A percentile compares a stretch with the other conserved stretches of the same genome.
These are phyloP conservation scores for Tulasnella sp. DNA, from an alignment of 768 basidiomycete species.

Conservation along the genomic window DNA sequence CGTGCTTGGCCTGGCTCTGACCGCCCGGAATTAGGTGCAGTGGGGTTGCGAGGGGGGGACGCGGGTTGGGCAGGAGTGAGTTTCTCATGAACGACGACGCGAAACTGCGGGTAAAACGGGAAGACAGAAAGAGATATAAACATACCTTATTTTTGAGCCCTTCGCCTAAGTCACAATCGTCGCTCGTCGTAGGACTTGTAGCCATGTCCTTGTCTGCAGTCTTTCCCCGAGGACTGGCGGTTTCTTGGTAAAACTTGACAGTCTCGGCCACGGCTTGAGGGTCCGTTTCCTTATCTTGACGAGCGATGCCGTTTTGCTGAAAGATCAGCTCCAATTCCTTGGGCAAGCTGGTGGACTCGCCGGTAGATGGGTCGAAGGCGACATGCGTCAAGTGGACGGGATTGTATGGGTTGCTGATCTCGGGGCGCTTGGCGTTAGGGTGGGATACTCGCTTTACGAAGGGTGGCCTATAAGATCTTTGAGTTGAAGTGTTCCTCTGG, in stretches of 20 bases:
- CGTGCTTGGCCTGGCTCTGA: too few species aligned
- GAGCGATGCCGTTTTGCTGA: constrained; percentile 90
- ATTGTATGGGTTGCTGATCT: constrained; percentile 97
- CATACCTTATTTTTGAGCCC: background rate
- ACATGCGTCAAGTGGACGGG: constrained; percentile 99
- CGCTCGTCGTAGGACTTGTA: background rate
- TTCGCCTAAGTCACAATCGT: too few species aligned
- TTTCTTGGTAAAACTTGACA: constrained; percentile 95
- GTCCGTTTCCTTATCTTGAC: constrained; percentile 93
- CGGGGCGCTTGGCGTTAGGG: constrained; percentile 58
- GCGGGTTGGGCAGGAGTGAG: constrained; percentile 36
- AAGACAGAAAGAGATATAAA: too few species aligned
- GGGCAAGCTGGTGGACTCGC: constrained; percentile 95
- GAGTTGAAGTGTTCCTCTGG: too few species aligned
- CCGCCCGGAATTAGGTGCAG: too few species aligned
- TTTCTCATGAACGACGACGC: background rate
- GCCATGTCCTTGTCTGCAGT: background rate
- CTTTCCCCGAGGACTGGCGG: constrained; percentile 39
- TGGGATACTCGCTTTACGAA: too few species aligned
- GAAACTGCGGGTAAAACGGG: too few species aligned
- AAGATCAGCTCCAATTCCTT: constrained; percentile 99
- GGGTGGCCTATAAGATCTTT: too few species aligned
- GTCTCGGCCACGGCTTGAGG: constrained; percentile 98
- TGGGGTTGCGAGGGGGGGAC: constrained; percentile 32
- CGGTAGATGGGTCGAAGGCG: constrained; percentile 97